Evolutionary conservation across 345 rosid species (phyloP).

Genomic region (Abelmoschus esculentus): DNA sequence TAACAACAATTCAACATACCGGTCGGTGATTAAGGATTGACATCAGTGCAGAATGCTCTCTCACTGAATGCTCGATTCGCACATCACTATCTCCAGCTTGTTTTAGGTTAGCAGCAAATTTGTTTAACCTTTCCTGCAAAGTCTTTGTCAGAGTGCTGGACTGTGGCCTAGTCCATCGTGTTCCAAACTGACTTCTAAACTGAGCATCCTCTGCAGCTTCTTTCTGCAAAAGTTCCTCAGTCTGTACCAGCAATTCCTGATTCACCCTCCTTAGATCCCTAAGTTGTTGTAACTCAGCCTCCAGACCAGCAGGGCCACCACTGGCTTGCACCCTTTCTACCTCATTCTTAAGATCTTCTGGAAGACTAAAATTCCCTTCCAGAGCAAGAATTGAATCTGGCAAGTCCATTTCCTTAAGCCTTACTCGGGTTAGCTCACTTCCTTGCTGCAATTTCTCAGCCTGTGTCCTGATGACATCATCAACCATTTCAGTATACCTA

Average conservation of each 20-base stretch:
- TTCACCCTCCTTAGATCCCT: constrained; percentile 86
- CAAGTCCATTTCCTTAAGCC: constrained; percentile 96
- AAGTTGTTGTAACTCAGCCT: constrained; percentile 87
- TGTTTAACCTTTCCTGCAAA: constrained; percentile 85
- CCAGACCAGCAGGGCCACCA: constrained; percentile 92
- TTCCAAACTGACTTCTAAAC: constrained; percentile 92
- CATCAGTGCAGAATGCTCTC: constrained; percentile 74
- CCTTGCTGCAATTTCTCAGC: constrained; percentile 97
- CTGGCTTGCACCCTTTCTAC: constrained; percentile 93
- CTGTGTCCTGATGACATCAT: constrained; percentile 80
- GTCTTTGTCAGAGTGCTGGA: constrained; percentile 93
- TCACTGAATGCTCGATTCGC: constrained; percentile 85
- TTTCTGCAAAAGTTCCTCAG: constrained; percentile 93
- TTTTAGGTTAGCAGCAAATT: constrained; percentile 91
- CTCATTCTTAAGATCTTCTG: constrained; percentile 75
- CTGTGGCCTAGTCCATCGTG: constrained; percentile 98
- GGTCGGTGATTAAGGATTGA: constrained; percentile 87
- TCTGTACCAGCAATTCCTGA: constrained; percentile 85
- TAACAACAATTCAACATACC: constrained; percentile 31
- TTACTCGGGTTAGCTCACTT: constrained; percentile 86
- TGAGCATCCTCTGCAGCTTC: constrained; percentile 93
- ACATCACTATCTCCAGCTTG: constrained; percentile 97
- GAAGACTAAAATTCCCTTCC: constrained; percentile 71
- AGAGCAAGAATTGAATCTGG: constrained; percentile 94
- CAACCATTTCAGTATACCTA: constrained; percentile 97